Evolutionary conservation across 2,329 filamentous ascomycete species (phyloP).

Genomic region (Geosmithia morbida): DNA sequence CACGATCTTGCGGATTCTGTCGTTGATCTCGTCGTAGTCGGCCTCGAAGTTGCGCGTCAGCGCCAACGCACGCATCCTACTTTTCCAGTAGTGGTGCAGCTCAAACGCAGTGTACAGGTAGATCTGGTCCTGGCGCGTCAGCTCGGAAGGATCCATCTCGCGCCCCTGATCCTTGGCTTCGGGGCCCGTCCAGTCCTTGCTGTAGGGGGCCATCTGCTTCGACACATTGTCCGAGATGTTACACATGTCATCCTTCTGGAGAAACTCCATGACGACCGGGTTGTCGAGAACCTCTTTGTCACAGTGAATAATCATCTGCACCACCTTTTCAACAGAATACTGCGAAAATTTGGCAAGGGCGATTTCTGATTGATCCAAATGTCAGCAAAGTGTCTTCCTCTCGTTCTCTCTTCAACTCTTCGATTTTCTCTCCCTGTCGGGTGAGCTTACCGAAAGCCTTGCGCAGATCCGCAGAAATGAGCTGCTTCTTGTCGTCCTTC

Average conservation of each 20-base stretch:
- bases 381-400: constrained; percentile 13
- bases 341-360: constrained; percentile 89
- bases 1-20: constrained; percentile 76
- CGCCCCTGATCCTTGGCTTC: constrained; percentile 63
- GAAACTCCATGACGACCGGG: constrained; percentile 86
- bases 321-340: constrained; percentile 67
- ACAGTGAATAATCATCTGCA: constrained; percentile 90
- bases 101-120: constrained; percentile 90
- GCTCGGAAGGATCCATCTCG: constrained; percentile 74
- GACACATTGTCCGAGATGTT: constrained; percentile 80
- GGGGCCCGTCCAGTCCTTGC: constrained; percentile 89
- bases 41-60: constrained; percentile 71
- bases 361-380: constrained; percentile 43
- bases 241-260: constrained; percentile 85
- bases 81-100: constrained; percentile 97
- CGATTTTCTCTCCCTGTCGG: not conserved
- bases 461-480: constrained; percentile 81
- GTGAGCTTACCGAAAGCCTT: constrained; percentile 59
- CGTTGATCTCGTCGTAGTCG: constrained; percentile 85
- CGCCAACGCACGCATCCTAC: constrained; percentile 79
- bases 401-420: not conserved
- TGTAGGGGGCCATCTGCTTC: constrained; percentile 89
- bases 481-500: constrained; percentile 93
- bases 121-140: constrained; percentile 91
- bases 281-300: constrained; percentile 83